Conservation (phyloP, 768 basidiomycete genomes). For the Crucibulum laeve region DNA sequence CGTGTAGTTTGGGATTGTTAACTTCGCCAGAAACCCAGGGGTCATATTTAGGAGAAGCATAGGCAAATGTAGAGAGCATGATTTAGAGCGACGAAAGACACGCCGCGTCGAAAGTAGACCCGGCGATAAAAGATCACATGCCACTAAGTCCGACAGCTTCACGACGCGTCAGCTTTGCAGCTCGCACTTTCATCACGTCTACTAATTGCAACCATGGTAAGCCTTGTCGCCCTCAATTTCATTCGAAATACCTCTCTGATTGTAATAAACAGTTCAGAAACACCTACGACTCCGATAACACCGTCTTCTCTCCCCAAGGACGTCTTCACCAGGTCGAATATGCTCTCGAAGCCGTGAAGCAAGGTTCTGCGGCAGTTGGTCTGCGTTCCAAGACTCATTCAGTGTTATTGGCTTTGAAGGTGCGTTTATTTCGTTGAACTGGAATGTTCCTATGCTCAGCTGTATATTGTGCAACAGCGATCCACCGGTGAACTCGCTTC, state of each 20-base stretch:
- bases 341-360: constrained; percentile 98
- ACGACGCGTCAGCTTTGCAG: constrained; percentile 24
- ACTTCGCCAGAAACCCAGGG: too few relatives aligned
- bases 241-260: constrained; percentile 12
- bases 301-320: constrained; percentile 94
- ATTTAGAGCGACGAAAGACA: constrained; percentile 62
- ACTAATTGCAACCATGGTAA: constrained; percentile 30
- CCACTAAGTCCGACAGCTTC: constrained; percentile 32
- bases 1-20: too few relatives aligned
- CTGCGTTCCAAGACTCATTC: constrained; percentile 94
- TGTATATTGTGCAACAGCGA: constrained; percentile 49
- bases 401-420: constrained; percentile 90
- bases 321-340: constrained; percentile 97
- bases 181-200: constrained; percentile 10
- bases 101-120: constrained; percentile 77
- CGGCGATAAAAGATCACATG: constrained; percentile 47
- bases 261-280: constrained; percentile 69
- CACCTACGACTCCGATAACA: constrained; percentile 98
- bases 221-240: constrained; percentile 2
- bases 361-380: constrained; percentile 98
- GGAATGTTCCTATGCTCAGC: neutral
- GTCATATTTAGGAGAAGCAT: too few relatives aligned
- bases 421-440: constrained; percentile 22
- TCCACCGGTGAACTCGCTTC: constrained; percentile 97
- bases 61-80: too few relatives aligned